Conservation (phyloP, 345 rosid genomes). For the Moringa oleifera region DNA sequence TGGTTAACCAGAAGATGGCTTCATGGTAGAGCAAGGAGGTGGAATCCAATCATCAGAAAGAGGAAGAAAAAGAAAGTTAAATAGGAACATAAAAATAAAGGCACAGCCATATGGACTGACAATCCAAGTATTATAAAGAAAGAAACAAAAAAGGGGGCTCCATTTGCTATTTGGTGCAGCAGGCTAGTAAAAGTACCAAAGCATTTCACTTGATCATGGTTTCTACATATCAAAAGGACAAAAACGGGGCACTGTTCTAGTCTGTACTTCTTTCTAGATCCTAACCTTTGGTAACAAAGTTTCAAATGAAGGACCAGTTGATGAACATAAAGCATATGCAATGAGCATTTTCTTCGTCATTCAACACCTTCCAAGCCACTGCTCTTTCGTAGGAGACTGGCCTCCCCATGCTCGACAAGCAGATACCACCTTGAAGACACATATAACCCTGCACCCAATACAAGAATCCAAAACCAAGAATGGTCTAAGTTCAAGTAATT, state of each 20-base stretch:
- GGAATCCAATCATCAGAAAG: no score
- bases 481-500: not conserved
- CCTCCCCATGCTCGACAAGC: conserved; percentile 97
- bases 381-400: conserved; percentile 83
- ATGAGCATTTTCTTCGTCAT: conserved; percentile 81
- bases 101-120: no score
- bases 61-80: no score
- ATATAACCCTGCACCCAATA: conserved; percentile 60
- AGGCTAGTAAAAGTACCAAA: not conserved
- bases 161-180: no score
- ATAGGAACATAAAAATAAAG: no score
- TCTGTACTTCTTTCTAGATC: no score
- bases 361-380: conserved; percentile 90
- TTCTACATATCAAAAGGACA: not conserved
- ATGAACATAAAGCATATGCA: conserved; percentile 91
- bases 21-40: no score
- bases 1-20: no score
- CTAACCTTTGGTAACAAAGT: not conserved
- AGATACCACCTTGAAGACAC: conserved; percentile 78
- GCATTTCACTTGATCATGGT: not conserved
- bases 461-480: not conserved
- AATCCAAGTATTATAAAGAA: no score
- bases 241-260: not conserved
- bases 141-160: no score
- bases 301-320: conserved; percentile 90